Evolutionary conservation across 495 filamentous ascomycete species (phyloP).

Genomic region (Daldinia caldariorum): DNA sequence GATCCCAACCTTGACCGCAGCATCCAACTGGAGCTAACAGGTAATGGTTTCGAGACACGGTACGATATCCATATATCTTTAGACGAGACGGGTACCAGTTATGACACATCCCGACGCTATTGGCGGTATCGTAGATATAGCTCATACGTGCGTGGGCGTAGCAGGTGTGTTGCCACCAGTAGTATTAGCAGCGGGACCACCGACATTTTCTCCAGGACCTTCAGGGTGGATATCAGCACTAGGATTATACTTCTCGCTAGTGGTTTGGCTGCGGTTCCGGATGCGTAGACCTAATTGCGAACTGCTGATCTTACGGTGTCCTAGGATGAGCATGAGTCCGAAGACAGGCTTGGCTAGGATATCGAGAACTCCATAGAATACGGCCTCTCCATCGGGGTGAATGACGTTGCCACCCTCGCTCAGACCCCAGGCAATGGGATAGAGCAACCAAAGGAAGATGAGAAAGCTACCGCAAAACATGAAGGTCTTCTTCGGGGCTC

Average conservation of each 20-base stretch:
- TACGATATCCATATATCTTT: not conserved
- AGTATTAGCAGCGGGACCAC: slow-evolving; percentile 1
- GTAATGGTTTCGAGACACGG: not conserved
- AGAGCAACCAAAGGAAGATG: slow-evolving; percentile 69
- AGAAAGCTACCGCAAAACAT: slow-evolving; percentile 61
- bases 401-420: slow-evolving; percentile 75
- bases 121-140: not conserved
- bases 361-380: slow-evolving; percentile 77
- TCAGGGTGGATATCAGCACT: slow-evolving; percentile 25
- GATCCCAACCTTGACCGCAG: not conserved
- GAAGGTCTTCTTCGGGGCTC: slow-evolving; percentile 61
- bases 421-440: slow-evolving; percentile 75
- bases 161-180: too few relatives aligned
- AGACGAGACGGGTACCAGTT: not conserved
- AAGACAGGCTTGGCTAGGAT: slow-evolving; percentile 68
- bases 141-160: slow-evolving; percentile 10
- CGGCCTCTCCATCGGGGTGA: slow-evolving; percentile 67
- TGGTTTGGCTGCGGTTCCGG: slow-evolving; percentile 33
- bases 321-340: slow-evolving; percentile 58
- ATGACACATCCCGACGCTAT: not conserved
- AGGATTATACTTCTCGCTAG: slow-evolving; percentile 37
- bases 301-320: slow-evolving; percentile 65
- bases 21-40: not conserved
- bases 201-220: slow-evolving; percentile 36
- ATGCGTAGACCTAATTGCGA: slow-evolving; percentile 57